Conservation (phyloP, 2,329 filamentous ascomycete species). For the Alternaria sp. region DNA sequence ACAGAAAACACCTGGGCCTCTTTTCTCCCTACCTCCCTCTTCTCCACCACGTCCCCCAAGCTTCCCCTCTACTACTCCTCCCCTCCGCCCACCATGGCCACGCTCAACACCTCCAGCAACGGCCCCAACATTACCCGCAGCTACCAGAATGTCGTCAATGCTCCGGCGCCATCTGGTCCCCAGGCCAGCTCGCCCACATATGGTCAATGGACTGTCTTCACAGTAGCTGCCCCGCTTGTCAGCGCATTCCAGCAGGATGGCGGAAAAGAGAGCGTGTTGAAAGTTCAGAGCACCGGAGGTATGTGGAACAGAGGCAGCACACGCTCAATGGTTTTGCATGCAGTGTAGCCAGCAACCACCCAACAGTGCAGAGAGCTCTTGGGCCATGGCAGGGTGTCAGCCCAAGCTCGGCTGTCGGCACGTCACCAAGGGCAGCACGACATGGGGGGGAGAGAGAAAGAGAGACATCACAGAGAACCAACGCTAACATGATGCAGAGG, state of each 20-base stretch:
- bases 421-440: slow-evolving; percentile 4
- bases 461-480: slow-evolving; percentile 3
- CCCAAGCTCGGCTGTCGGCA: slow-evolving; percentile 26
- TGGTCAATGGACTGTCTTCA: slow-evolving; percentile 92
- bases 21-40: slow-evolving; percentile 12
- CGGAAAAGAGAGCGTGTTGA: slow-evolving; percentile 92
- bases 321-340: slow-evolving; percentile 14
- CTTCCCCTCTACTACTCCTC: slow-evolving; percentile 18
- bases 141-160: slow-evolving; percentile 73
- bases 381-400: slow-evolving; percentile 15
- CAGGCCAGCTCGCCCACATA: slow-evolving; percentile 77
- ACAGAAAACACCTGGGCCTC: slow-evolving; percentile 7
- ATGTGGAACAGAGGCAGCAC: slow-evolving; percentile 34
- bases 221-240: slow-evolving; percentile 87
- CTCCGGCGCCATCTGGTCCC: slow-evolving; percentile 63
- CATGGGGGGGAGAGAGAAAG: background rate
- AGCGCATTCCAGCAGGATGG: slow-evolving; percentile 89
- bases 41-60: slow-evolving; percentile 5
- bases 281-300: slow-evolving; percentile 93
- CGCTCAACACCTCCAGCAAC: slow-evolving; percentile 65
- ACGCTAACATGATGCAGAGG: slow-evolving; percentile 67
- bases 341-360: background rate
- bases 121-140: slow-evolving; percentile 63
- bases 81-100: slow-evolving; percentile 69
- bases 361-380: slow-evolving; percentile 8